Evolutionary conservation across 2,329 filamentous ascomycete genomes (phyloP), one percentile per base, ranked within the genome.

Genomic region (Tolypocladium nubicola): DNA sequence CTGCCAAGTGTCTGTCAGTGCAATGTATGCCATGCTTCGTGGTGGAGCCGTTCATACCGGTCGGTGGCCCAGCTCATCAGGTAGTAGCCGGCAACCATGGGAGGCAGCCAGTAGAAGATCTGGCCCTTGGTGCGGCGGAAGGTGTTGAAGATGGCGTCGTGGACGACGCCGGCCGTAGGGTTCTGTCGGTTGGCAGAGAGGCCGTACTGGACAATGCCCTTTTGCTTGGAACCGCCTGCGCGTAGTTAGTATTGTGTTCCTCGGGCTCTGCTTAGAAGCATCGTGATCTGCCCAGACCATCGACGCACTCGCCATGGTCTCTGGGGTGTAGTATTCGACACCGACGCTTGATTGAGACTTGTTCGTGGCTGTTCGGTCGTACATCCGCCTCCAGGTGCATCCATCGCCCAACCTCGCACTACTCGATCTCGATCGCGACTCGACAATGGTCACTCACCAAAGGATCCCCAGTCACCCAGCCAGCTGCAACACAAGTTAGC

Each of bases 131-230:
- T 89, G 69, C 94, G 86, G 75, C 94, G 87, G 83, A 88, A 95
- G 67, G 85, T 87, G 84, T 99, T 99, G 87, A 97, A 97, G 79
- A 97, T 77, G 69, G 92, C 93, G 65, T 87, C 88, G 74, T 93
- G 78, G 63, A 81, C 75, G 60, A 87, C 79, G 67, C 89, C 90
- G 62, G 90, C 90, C 65, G 96, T 81, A 62, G 91, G 89, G 69
- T 89, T 86, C 79, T 96, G 93, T 72, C 89, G 87, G 83, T 99
- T 97, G 65, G 88, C 76, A 66, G 89, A 87, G 65, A 99, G 71
- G 64, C 86, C 82, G 77, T 95, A 97, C 68, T 76, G 76, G 69
- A 84, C 71, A 66, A 87, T 82, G 59, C 84, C 84, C 72, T 79
- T 84, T 71, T 86, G 83, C 73, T 80, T 79, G 71, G 75, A 69